phyloP scores from a whole-genome alignment of 2,329 filamentous ascomycete species.

The Talaromyces sp. region DNA sequence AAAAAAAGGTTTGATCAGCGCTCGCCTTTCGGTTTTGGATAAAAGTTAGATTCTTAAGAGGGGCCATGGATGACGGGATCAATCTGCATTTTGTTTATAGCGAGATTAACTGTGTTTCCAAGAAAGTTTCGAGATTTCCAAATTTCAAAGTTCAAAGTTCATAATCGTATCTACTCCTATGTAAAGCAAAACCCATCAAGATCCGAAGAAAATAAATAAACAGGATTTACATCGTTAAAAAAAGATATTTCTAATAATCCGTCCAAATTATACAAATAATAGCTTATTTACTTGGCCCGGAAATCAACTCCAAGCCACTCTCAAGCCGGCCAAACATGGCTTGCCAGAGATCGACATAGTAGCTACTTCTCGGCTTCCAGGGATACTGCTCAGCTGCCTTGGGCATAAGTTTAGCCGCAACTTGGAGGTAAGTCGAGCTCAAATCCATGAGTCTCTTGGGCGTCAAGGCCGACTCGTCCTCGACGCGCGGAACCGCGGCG shows the following conservation, averaged over 20 bases:
- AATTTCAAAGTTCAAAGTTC: neutral
- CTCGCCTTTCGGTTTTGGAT: neutral
- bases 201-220: neutral
- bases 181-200: neutral
- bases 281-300: neutral
- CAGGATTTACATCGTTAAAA: neutral
- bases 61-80: neutral
- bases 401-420: conserved; percentile 30
- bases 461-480: conserved; percentile 19
- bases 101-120: neutral
- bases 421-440: conserved; percentile 38
- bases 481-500: conserved; percentile 26
- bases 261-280: neutral
- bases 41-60: neutral
- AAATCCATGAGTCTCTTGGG: conserved; percentile 28
- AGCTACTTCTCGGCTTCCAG: conserved; percentile 37
- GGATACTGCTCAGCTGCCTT: conserved; percentile 36
- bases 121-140: neutral
- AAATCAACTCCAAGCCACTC: conserved; percentile 26
- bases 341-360: conserved; percentile 36
- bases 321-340: conserved; percentile 33
- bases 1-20: neutral
- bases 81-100: neutral
- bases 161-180: neutral
- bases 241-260: neutral